These are phyloP conservation scores for Amanita thiersii DNA, from an alignment of 768 basidiomycete species.

Conservation along the genomic window DNA sequence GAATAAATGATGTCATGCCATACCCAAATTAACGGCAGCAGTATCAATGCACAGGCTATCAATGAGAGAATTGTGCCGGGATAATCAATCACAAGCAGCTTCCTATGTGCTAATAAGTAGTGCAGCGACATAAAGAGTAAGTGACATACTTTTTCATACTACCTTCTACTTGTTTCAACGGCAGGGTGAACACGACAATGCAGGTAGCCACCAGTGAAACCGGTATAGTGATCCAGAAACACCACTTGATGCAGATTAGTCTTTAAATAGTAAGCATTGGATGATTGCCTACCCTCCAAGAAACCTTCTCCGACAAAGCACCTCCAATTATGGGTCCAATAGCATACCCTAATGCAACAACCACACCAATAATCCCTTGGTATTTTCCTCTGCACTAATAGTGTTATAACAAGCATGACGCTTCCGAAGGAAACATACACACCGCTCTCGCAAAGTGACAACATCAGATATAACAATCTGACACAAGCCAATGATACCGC, in stretches of 20 bases:
- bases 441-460: conserved; percentile 62
- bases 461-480: conserved; percentile 72
- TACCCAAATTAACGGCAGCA: conserved; percentile 71
- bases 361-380: conserved; percentile 61
- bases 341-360: conserved; percentile 50
- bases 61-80: conserved; percentile 52
- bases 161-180: conserved; percentile 62
- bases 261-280: neutral
- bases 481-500: conserved; percentile 59
- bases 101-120: conserved; percentile 24
- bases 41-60: conserved; percentile 49
- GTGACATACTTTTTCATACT: conserved; percentile 37
- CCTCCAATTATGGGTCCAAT: conserved; percentile 67
- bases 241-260: conserved; percentile 39
- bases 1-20: conserved; percentile 14
- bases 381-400: conserved; percentile 52
- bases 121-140: neutral
- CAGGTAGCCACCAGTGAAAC: conserved; percentile 43
- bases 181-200: conserved; percentile 54
- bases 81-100: conserved; percentile 61
- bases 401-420: neutral
- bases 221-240: conserved; percentile 68
- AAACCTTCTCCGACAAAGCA: conserved; percentile 48
- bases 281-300: conserved; percentile 45
- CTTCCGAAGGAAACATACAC: conserved; percentile 9